Base-by-base conservation (phyloP, 371 early-diverging fungal genomes). In the Umbelopsis sp. region DNA sequence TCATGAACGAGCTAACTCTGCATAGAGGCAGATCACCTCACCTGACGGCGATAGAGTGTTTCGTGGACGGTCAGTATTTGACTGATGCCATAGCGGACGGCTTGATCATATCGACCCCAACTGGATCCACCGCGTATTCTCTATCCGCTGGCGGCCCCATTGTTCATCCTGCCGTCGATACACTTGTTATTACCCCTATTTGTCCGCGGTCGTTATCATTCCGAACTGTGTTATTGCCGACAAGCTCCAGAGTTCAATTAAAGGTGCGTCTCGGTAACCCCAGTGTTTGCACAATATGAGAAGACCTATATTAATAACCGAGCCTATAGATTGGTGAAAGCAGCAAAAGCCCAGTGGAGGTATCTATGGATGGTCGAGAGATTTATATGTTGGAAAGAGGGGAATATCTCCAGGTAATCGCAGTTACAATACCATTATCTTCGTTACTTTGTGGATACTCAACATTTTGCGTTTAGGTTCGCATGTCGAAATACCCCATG, bases 131-230 rank as follows among this genome's bases (percentile, higher is more conserved):
- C 0, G 98, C 98, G 0, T 98, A 97, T 75, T 93, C 94, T 2
- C 80, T 97, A 41, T 94, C 95, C 25, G 95, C 96, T 2, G 95
- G 91, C 66, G 99, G 99, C 0, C 95, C 97, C 0, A 92, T 97
- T 65, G 92, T 96, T 20, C 99, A 98, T 74, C 99, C 99, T 16
- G 88, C 92, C 16, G 94, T 97, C 24, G 92, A 93, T 63, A 88
- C 93, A 12, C 77, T 96, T 57, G 78, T 97, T 0, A 71, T 98
- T 63, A 97, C 99, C 1, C 98, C 99, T 0, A 96, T 98, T 71
- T 98, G 99, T 74, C 96, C 99, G 8, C 88, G 96, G 69, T 96
- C 97, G 16, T 80, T 97, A 41, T 94, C 95, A 12, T 97, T 97
- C 78, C 86, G 98, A 38, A 94, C 99, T 0, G 92, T 96, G 51